phyloP scores from a whole-genome alignment of 2,329 filamentous ascomycete species.

The Pseudogymnoascus sp. region DNA sequence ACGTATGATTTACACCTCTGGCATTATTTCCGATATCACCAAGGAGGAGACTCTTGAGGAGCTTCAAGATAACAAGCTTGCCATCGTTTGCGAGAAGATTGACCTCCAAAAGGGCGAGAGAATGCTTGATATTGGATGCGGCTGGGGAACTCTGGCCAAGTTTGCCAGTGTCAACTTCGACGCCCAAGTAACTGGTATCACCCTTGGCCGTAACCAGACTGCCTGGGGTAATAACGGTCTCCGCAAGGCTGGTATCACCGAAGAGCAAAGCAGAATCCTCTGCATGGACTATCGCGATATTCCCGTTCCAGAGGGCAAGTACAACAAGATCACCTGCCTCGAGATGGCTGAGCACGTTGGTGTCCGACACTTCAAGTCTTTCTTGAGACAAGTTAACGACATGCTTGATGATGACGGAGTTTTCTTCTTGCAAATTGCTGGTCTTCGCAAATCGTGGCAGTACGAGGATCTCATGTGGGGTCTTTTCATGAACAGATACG shows the following conservation, averaged over 20 bases:
- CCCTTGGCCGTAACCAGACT: constrained; percentile 91
- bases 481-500: constrained; percentile 99
- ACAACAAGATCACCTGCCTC: constrained; percentile 93
- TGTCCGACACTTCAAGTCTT: constrained; percentile 75
- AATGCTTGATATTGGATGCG: constrained; percentile 91
- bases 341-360: constrained; percentile 99
- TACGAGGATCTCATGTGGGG: constrained; percentile 98
- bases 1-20: constrained; percentile 97
- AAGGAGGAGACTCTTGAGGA: constrained; percentile 87
- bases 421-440: constrained; percentile 93
- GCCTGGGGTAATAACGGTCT: constrained; percentile 92
- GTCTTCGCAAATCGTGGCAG: constrained; percentile 90
- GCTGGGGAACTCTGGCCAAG: constrained; percentile 92
- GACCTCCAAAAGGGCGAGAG: constrained; percentile 71
- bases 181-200: constrained; percentile 75
- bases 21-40: constrained; percentile 81
- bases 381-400: constrained; percentile 80
- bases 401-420: constrained; percentile 96
- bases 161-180: constrained; percentile 92
- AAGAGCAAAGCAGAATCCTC: constrained; percentile 83
- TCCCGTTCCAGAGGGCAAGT: constrained; percentile 66
- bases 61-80: constrained; percentile 95
- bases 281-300: constrained; percentile 98
- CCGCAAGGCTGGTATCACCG: constrained; percentile 70
- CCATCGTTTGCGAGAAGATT: constrained; percentile 93